These are phyloP conservation scores for Penicillium alfredii DNA, from an alignment of 495 filamentous ascomycete genomes.

Conservation along the genomic window DNA sequence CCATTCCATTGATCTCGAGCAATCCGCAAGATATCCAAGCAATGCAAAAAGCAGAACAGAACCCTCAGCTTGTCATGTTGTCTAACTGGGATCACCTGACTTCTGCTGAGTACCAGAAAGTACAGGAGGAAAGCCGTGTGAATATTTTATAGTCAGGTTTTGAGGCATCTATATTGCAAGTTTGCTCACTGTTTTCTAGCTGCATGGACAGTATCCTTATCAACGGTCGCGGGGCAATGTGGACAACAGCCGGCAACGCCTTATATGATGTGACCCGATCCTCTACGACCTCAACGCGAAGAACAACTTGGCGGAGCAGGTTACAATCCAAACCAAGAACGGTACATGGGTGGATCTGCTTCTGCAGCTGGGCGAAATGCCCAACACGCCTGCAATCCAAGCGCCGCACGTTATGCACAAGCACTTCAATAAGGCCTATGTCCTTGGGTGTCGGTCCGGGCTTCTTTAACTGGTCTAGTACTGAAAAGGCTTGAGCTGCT, in stretches of 20 bases:
- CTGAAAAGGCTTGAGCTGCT: slow-evolving; percentile 37
- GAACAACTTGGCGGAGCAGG: slow-evolving; percentile 16
- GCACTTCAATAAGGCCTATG: slow-evolving; percentile 46
- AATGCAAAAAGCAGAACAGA: slow-evolving; percentile 41
- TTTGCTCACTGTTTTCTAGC: slow-evolving; percentile 8
- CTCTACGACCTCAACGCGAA: slow-evolving; percentile 34
- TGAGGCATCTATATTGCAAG: not conserved
- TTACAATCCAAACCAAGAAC: slow-evolving; percentile 43
- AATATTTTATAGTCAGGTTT: slow-evolving; percentile 27
- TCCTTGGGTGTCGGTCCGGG: slow-evolving; percentile 42
- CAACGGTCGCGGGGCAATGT: slow-evolving; percentile 49
- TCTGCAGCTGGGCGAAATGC: slow-evolving; percentile 26
- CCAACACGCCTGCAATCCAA: slow-evolving; percentile 17
- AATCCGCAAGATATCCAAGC: slow-evolving; percentile 33
- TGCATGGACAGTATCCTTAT: slow-evolving; percentile 47
- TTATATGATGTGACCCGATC: slow-evolving; percentile 32
- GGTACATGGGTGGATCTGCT: slow-evolving; percentile 50
- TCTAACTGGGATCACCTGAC: slow-evolving; percentile 50
- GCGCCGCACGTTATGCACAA: slow-evolving; percentile 51
- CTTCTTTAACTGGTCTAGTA: slow-evolving; percentile 36
- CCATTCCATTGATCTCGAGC: slow-evolving; percentile 46
- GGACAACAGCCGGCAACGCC: slow-evolving; percentile 31
- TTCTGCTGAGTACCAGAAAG: slow-evolving; percentile 36
- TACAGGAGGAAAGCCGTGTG: slow-evolving; percentile 30
- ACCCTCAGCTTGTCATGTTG: slow-evolving; percentile 42